A percentile compares a stretch with the other conserved stretches of the same genome.
phyloP scores from a whole-genome alignment of 257 asterid species.

The Lycium ferocissimum region DNA sequence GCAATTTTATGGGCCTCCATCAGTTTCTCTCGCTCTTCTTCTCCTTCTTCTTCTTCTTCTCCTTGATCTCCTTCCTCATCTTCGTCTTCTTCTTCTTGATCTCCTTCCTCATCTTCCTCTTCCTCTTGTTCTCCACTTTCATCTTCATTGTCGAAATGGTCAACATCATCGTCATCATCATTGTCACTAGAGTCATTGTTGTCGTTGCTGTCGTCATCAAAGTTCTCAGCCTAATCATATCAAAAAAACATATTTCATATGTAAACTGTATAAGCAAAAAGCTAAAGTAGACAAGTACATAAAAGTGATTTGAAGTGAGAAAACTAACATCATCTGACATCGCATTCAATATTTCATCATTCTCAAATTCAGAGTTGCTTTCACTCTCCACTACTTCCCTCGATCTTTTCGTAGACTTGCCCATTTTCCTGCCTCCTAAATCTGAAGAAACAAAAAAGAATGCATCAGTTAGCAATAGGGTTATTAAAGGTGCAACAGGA shows the following conservation, averaged over 20 bases:
- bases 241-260: conserved; percentile 25
- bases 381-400: conserved; percentile 48
- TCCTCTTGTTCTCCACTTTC: conserved; percentile 42
- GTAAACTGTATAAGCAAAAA: conserved; percentile 3
- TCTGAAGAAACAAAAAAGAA: neutral
- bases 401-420: conserved; percentile 41
- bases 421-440: conserved; percentile 39
- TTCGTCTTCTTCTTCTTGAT: conserved; percentile 48
- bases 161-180: conserved; percentile 27
- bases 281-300: neutral
- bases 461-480: neutral
- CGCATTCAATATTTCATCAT: conserved; percentile 41
- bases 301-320: conserved; percentile 7
- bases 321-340: conserved; percentile 47
- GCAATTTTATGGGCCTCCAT: conserved; percentile 50
- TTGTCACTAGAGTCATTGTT: conserved; percentile 29
- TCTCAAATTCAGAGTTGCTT: conserved; percentile 53
- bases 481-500: neutral
- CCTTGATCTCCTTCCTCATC: conserved; percentile 33
- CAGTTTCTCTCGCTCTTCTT: conserved; percentile 26
- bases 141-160: conserved; percentile 34
- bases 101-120: conserved; percentile 30
- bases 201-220: conserved; percentile 34
- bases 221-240: conserved; percentile 32
- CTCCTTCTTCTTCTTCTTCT: conserved; percentile 3